phyloP scores from a whole-genome alignment of 371 early-diverging fungal species.

The Haplosporangium sp. region DNA sequence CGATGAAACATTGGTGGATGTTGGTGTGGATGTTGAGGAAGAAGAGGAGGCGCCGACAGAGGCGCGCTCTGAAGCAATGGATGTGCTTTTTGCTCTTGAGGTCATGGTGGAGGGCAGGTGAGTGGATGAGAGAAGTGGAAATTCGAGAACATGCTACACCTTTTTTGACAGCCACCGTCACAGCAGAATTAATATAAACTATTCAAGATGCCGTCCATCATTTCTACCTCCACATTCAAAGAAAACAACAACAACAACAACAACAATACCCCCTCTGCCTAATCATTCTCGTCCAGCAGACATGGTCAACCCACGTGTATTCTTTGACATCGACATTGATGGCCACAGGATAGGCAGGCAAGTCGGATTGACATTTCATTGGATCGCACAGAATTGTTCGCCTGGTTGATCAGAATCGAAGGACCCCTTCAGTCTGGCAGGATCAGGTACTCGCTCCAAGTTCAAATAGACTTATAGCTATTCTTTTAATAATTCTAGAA shows the following conservation, averaged over 20 bases:
- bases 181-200: too few species aligned
- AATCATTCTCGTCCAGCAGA: neutral
- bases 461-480: neutral
- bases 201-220: neutral
- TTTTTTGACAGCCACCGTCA: too few species aligned
- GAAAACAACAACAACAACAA: too few species aligned
- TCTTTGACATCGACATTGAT: conserved; percentile 77
- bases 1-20: conserved; percentile 16
- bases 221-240: neutral
- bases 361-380: neutral
- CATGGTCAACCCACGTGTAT: conserved; percentile 73
- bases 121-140: too few species aligned
- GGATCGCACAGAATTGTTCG: too few species aligned
- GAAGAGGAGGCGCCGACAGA: conserved; percentile 16
- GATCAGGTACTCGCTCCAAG: neutral
- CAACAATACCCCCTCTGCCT: neutral
- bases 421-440: too few species aligned
- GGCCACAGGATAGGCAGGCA: conserved; percentile 56
- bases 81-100: neutral
- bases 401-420: too few species aligned
- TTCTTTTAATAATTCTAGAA: conserved; percentile 55
- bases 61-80: neutral
- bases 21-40: conserved; percentile 4
- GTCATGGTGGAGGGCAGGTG: too few species aligned
- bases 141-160: too few species aligned